Percentiles rank a stretch among this genome's conserved stretches.
These are phyloP conservation scores for Priceomyces medius DNA, from an alignment of 805 yeast genomes.

Conservation along the genomic window DNA sequence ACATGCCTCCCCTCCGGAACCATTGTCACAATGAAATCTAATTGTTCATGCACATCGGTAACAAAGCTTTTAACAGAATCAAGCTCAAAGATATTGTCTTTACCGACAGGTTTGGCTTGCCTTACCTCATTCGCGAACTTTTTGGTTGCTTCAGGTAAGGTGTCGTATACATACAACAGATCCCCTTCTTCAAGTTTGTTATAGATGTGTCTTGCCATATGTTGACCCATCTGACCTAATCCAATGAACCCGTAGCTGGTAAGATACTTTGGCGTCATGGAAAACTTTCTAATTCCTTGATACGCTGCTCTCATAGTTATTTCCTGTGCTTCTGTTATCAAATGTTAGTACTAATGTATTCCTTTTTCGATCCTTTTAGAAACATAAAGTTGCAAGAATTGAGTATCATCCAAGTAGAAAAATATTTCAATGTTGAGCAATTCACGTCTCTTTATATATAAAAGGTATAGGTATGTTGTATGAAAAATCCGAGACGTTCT, in stretches of 20 bases:
- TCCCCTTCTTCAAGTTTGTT: conserved; percentile 38
- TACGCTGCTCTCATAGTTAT: not conserved
- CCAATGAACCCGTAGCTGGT: conserved; percentile 51
- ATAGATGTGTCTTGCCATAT: conserved; percentile 52
- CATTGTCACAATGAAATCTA: conserved; percentile 49
- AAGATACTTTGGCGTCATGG: conserved; percentile 2
- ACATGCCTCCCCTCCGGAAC: conserved; percentile 57
- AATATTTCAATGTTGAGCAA: not conserved
- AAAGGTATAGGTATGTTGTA: too few species aligned
- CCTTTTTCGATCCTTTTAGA: too few species aligned
- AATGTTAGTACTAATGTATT: too few species aligned
- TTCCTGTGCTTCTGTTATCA: not conserved
- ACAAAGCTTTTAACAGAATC: conserved; percentile 25
- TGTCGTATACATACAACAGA: conserved; percentile 44
- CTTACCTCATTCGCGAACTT: conserved; percentile 24
- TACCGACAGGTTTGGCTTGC: conserved; percentile 20
- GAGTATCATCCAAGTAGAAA: not conserved
- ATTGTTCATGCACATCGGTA: conserved; percentile 27
- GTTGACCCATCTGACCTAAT: conserved; percentile 57
- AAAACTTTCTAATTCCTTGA: conserved; percentile 1
- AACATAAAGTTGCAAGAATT: too few species aligned
- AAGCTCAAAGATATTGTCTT: conserved; percentile 13
- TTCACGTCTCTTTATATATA: not conserved
- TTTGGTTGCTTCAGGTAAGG: conserved; percentile 24
- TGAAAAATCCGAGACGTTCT: not conserved